phyloP scores from a whole-genome alignment of 805 yeast species.

The Wickerhamiella occidentalis region DNA sequence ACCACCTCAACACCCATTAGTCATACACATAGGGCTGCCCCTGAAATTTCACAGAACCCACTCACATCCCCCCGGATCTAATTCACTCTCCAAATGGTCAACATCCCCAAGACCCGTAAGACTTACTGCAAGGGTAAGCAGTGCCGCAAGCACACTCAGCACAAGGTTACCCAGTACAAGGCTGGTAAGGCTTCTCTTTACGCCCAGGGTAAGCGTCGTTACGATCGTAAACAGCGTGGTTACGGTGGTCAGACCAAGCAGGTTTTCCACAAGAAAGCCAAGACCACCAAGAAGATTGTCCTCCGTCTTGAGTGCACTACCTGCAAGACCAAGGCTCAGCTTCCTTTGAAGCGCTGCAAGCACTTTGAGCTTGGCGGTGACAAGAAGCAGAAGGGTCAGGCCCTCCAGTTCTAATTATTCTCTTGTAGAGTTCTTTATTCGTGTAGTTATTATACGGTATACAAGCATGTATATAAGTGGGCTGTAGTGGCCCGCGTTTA shows the following conservation, averaged over 20 bases:
- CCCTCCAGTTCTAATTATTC: constrained; percentile 80
- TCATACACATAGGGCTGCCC: not conserved
- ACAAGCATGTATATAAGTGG: not conserved
- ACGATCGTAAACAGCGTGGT: constrained; percentile 99
- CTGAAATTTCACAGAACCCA: constrained; percentile 7
- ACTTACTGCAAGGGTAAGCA: constrained; percentile 99
- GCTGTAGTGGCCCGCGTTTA: too few species aligned
- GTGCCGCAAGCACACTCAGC: constrained; percentile 99
- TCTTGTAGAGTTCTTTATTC: constrained; percentile 3
- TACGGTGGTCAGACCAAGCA: constrained; percentile 99
- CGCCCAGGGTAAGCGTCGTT: constrained; percentile 99
- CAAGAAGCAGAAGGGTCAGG: constrained; percentile 99
- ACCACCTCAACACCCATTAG: too few species aligned
- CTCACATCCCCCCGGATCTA: constrained; percentile 7
- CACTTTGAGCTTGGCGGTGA: constrained; percentile 99
- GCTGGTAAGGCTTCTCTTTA: constrained; percentile 99
- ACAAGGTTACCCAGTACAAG: constrained; percentile 99
- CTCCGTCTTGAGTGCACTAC: constrained; percentile 97
- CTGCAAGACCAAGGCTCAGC: constrained; percentile 98
- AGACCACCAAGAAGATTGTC: constrained; percentile 99
- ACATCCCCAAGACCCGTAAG: constrained; percentile 99
- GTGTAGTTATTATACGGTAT: constrained; percentile 2
- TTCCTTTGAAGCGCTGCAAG: constrained; percentile 98
- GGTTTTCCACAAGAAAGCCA: constrained; percentile 99
- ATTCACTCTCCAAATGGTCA: constrained; percentile 44